Evolutionary conservation across 768 basidiomycete genomes (phyloP).

Genomic region (Lactarius quietus): DNA sequence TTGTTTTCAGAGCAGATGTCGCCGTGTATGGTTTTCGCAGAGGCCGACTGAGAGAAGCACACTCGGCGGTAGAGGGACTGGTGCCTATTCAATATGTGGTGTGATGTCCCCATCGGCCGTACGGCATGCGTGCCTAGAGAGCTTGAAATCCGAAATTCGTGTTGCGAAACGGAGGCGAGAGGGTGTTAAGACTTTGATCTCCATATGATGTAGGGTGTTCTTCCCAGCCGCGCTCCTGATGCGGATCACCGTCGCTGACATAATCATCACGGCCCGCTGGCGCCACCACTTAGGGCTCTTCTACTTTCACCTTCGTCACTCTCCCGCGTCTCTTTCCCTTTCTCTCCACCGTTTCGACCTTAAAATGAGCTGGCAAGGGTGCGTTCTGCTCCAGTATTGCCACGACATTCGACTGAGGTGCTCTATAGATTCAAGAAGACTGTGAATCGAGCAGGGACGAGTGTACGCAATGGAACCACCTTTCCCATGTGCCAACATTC

Average conservation of each 20-base stretch:
- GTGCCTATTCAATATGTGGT: neutral
- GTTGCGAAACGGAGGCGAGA: neutral
- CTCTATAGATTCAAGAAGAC: slow-evolving; percentile 83
- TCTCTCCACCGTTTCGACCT: neutral
- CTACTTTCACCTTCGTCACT: slow-evolving; percentile 1
- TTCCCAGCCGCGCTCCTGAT: too few species aligned
- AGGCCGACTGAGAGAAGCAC: neutral
- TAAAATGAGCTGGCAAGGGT: slow-evolving; percentile 24
- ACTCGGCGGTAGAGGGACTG: neutral
- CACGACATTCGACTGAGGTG: neutral
- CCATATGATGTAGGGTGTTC: neutral
- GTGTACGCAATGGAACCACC: slow-evolving; percentile 47
- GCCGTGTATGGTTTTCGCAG: neutral
- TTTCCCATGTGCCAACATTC: slow-evolving; percentile 15
- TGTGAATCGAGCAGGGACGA: slow-evolving; percentile 87
- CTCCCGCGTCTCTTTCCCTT: neutral
- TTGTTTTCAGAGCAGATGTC: neutral
- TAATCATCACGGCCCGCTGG: neutral
- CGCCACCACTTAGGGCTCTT: neutral
- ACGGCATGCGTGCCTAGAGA: neutral
- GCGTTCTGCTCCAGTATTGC: neutral
- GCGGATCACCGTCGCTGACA: neutral
- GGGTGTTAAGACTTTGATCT: too few species aligned
- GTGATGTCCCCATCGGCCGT: neutral
- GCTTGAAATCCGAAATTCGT: neutral